Evolutionary conservation across 192 early-diverging fungal genomes (phyloP), one percentile per base, ranked within the genome.

Genomic region (Cetraspora pellucida): DNA sequence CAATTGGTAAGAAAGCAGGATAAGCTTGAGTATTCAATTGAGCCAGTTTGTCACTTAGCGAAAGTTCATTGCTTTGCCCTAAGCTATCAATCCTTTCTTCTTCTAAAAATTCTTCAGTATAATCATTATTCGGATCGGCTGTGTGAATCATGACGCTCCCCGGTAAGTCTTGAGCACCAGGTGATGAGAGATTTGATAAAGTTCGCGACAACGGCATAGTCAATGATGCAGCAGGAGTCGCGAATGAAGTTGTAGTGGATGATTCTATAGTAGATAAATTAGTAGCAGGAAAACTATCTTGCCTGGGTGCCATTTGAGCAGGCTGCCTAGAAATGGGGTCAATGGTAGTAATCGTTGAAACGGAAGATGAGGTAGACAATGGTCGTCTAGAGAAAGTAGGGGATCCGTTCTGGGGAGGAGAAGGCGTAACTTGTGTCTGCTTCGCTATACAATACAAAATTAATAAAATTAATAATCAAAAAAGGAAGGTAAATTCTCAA

Each of bases 291-390:
- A n/a, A 74, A 59, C 9, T 43, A 19, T 27, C 31, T 60, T 61
- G 72, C 17, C 13, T 74, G 21, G 58, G 8, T 45, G 11, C 37
- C 10, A 23, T 60, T 19, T 54, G 50, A n/a, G 50, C 19, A n/a
- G 50, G 13, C 11, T 54, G 50, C 19, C 19, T 54, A 14, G 50
- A n/a, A 27, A 60, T 9, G 7, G 21, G 57, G 37, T 74, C 72
- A 19, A 50, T 50, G 11, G 37, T 52, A 44, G 72, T 74, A 60
- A 74, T 74, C 2, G 72, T 74, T 57, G 72, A 74, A 46, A 74
- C 72, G 19, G 72, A 74, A 45, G 72, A 74, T n/a, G 72, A 52
- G 21, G 28, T 43, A 47, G 72, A 74, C 19, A 60, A 27, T 44
- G 55, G 55, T 23, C 57, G 16, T 46, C 55, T 31, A 25, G 57